phyloP scores from a whole-genome alignment of 2,329 filamentous ascomycete species.

The Aspergillus sp. region DNA sequence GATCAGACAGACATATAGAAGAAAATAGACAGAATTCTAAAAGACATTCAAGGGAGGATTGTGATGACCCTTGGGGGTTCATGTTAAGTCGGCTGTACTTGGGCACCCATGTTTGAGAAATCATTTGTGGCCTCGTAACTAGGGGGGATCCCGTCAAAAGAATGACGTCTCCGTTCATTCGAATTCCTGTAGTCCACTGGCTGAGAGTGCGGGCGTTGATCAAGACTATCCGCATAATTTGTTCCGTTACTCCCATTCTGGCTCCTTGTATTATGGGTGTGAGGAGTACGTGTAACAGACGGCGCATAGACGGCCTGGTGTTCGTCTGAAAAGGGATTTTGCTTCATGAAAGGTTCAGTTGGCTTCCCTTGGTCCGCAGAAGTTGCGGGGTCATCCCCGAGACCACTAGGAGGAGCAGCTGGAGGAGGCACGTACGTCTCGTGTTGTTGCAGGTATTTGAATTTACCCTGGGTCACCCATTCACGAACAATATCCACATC shows the following conservation, averaged over 20 bases:
- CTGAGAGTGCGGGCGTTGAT: conserved; percentile 54
- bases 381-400: conserved; percentile 41
- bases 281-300: conserved; percentile 74
- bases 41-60: too few species aligned
- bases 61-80: too few species aligned
- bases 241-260: conserved; percentile 94
- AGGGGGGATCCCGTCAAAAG: conserved; percentile 79
- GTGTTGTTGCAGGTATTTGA: conserved; percentile 67
- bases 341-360: conserved; percentile 58
- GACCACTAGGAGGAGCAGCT: conserved; percentile 25
- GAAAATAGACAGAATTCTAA: too few species aligned
- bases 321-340: conserved; percentile 75
- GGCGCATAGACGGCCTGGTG: conserved; percentile 82
- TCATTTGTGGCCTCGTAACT: conserved; percentile 87
- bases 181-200: conserved; percentile 66
- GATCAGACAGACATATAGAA: too few species aligned
- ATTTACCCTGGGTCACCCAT: conserved; percentile 79
- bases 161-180: conserved; percentile 80
- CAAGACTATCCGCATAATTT: conserved; percentile 67
- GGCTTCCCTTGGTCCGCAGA: conserved; percentile 44
- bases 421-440: conserved; percentile 52
- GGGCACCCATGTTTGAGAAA: conserved; percentile 71
- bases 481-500: conserved; percentile 96
- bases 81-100: conserved; percentile 62
- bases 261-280: conserved; percentile 76